Evolutionary conservation across 2,329 filamentous ascomycete genomes (phyloP), one percentile per base, ranked within the genome.

Genomic region (Rhynchosporium graminicola): DNA sequence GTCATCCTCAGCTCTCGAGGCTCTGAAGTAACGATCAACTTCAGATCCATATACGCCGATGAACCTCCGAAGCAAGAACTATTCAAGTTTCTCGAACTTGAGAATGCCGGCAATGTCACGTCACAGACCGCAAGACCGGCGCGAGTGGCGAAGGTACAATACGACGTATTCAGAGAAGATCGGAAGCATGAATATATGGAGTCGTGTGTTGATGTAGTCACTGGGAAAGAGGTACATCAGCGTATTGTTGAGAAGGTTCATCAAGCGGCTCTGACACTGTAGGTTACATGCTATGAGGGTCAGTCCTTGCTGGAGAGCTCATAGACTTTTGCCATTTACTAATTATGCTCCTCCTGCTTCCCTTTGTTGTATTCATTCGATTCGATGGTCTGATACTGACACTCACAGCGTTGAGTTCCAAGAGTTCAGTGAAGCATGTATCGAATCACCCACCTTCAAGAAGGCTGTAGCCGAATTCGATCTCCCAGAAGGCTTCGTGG

Each of bases 31-130:
- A 81, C 80, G 2, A 77, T 87, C 52, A 80, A 85, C 51, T 88
- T 86, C 79, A 86, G 87, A 70, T 77, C 79, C 36, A 77, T 87
- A 28, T 86, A 79, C 28, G 75, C 85, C 13, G 74, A 79, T 36
- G 82, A 85, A 69, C 81, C 82, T 4, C 74, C 78, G 4, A 86
- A 86, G 74, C 71, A 72, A 10, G 76, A 82, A 56, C 77, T 83
- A 8, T 68, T 79, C 33, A 76, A 75, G 2, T 85, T 81, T 67
- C 71, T 84, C 12, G 77, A 78, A 13, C 77, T 79, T 3, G 79
- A 82, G 67, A 76, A 80, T 59, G 73, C 73, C 12, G 78, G 77
- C 0, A 69, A 71, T 60, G 56, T 76, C 8, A 73, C 75, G 3
- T 74, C 75, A 6, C 67, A 70, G 2, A 78, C 65, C 33, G 57